Evolutionary conservation across 306 rosid genomes (phyloP), one percentile per base, ranked within the genome.

Genomic region (Citrullus colocynthis): DNA sequence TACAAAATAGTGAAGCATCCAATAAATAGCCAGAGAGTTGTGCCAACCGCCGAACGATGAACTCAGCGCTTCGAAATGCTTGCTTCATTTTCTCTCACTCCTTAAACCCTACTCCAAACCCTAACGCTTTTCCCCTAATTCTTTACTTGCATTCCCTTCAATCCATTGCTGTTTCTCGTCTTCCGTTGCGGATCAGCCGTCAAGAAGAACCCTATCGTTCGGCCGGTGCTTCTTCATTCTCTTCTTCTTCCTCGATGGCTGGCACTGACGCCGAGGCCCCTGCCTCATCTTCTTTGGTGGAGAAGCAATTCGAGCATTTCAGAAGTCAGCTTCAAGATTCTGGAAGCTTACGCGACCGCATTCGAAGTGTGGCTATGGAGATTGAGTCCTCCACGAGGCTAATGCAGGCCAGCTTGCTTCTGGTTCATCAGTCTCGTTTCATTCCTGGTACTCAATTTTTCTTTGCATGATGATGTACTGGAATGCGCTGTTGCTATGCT

Each of bases 391-490:
- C 90, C 41, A 61, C 91, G 0, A 83, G 99, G 82, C 74, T 90
- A 73, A 88, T 90, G 78, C 87, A 92, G 61, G 91, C 96, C 20
- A 84, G 85, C 75, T 84, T 95, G 57, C 97, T 92, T 71, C 86
- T 90, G 13, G 97, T 95, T 71, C 99, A 95, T 79, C 97, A 95
- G 74, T 90, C 96, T 83, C 92, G 96, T 9, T 87, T 93, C 17
- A 86, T 90, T 42, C 89, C 96, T 18, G 99, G 97, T 95, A 89
- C 57, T 41, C 30, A 15, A 37, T 6, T 7, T 56, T 64, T 45
- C 61, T 45, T 58, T 78, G 7, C 78, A 48, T 48, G 54, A 11
- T 74, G 66, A 61, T 79, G 18, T 66, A 78, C 48, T 13, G 7
- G 3, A 7, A 64, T 60, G 10, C 5, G 79, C 36, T 16, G 4